These are phyloP conservation scores for Stevia rebaudiana DNA, from an alignment of 140 eudicot genomes.

Conservation along the genomic window DNA sequence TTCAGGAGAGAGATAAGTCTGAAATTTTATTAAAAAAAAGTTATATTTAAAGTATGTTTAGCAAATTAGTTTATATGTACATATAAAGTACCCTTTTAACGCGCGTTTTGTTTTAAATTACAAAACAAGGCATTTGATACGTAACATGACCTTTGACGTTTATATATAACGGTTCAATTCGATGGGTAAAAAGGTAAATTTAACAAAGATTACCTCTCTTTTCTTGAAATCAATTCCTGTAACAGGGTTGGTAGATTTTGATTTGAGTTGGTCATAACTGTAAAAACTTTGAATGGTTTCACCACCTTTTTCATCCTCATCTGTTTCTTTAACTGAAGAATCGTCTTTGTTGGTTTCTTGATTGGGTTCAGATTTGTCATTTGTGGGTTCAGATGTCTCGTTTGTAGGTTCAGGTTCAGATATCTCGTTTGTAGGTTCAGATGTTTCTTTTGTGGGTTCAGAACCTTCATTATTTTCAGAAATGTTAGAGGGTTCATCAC, in stretches of 20 bases:
- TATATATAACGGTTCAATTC: neutral
- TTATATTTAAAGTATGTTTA: no score
- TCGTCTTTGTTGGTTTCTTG: conserved; percentile 44
- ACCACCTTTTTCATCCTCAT: conserved; percentile 37
- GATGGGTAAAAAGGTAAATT: no score
- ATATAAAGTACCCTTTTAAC: no score
- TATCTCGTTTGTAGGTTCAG: no score
- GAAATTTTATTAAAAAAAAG: conserved; percentile 12
- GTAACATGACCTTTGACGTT: neutral
- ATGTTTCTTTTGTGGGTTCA: conserved; percentile 11
- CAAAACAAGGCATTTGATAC: neutral
- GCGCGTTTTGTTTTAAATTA: neutral
- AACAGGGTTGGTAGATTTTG: conserved; percentile 69
- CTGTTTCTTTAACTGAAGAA: conserved; percentile 36
- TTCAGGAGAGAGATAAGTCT: conserved; percentile 72
- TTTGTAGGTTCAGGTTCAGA: no score
- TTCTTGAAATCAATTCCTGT: conserved; percentile 76
- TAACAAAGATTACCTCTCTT: conserved; percentile 48
- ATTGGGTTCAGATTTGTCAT: conserved; percentile 30
- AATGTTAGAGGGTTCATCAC: conserved; percentile 31
- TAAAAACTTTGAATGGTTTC: conserved; percentile 52
- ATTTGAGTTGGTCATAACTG: conserved; percentile 55
- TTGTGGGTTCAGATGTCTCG: conserved; percentile 35
- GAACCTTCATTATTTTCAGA: conserved; percentile 29
- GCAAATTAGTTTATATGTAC: no score